These are phyloP conservation scores for Toxoplasma gondii DNA, from an alignment of 169 alveolate species.

Conservation along the genomic window DNA sequence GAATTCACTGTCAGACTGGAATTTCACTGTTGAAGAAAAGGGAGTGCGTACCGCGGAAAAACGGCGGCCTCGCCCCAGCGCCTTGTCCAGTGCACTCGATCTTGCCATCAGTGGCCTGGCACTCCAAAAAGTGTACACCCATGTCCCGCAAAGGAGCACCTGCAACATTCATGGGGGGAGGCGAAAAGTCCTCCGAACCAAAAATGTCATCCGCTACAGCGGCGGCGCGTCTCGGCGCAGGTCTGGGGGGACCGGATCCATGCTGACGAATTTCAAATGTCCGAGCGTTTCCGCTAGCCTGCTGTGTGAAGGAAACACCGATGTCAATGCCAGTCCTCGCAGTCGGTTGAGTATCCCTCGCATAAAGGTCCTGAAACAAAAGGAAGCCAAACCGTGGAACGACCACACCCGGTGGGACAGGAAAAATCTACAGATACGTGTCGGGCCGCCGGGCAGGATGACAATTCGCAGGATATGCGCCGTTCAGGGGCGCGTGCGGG, in stretches of 20 bases:
- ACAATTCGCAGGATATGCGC: too few species aligned
- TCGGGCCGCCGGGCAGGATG: too few species aligned
- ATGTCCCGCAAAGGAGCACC: not conserved
- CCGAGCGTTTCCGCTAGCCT: not conserved
- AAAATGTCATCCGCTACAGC: not conserved
- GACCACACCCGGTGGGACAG: too few species aligned
- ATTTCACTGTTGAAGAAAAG: not conserved
- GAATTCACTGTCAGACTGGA: not conserved
- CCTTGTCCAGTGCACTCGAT: not conserved
- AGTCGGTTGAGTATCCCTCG: too few species aligned
- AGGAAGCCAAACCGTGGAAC: too few species aligned
- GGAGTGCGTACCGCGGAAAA: not conserved
- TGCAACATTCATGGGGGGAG: conserved; percentile 4
- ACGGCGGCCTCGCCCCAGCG: not conserved
- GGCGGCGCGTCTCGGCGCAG: not conserved
- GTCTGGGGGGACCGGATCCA: not conserved
- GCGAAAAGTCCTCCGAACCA: not conserved
- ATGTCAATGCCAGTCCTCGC: not conserved
- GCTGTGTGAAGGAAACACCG: not conserved
- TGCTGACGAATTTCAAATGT: not conserved
- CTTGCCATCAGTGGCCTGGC: not conserved
- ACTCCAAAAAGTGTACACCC: not conserved
- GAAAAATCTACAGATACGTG: too few species aligned
- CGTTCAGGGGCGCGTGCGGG: too few species aligned
- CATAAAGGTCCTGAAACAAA: too few species aligned